Evolutionary conservation across 2,329 filamentous ascomycete genomes (phyloP).

Genomic region (Curvularia hawaiiensis): DNA sequence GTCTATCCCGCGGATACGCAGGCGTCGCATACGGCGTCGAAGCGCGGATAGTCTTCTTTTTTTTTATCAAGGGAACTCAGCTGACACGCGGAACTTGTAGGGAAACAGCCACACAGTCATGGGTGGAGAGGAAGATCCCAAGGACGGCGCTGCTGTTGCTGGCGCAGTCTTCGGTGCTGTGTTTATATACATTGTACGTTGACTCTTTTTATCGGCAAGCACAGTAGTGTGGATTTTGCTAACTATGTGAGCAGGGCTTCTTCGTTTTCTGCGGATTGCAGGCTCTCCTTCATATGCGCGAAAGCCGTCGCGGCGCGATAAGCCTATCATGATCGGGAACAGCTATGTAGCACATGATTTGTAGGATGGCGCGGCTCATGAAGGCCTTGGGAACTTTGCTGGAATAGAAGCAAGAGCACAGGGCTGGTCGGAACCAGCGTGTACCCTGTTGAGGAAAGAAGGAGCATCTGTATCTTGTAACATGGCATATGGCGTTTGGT

Average conservation of each 20-base stretch:
- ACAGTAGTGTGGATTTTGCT: background rate
- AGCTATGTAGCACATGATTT: background rate
- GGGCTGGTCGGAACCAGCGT: background rate
- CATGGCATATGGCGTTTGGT: slow-evolving; percentile 29
- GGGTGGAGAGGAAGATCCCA: slow-evolving; percentile 71
- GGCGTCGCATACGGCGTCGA: background rate
- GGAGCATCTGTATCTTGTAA: slow-evolving; percentile 19
- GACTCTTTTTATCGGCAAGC: background rate
- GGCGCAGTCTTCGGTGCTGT: slow-evolving; percentile 87
- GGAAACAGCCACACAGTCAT: slow-evolving; percentile 81
- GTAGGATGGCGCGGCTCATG: background rate
- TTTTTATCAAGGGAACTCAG: background rate
- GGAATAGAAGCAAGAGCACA: background rate
- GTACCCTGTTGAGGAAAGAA: slow-evolving; percentile 1
- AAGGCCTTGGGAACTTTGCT: background rate
- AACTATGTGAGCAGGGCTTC: slow-evolving; percentile 64
- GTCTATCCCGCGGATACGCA: background rate
- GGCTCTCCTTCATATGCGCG: slow-evolving; percentile 82
- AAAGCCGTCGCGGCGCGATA: slow-evolving; percentile 83
- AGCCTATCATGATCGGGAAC: slow-evolving; percentile 61
- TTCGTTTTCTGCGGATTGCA: slow-evolving; percentile 91
- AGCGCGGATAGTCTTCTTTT: background rate
- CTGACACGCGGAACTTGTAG: slow-evolving; percentile 42
- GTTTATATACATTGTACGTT: slow-evolving; percentile 84
- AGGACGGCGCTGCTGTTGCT: slow-evolving; percentile 78